Conservation (phyloP, 352 stramenopile genomes). For the Phytophthora aleatoria region DNA sequence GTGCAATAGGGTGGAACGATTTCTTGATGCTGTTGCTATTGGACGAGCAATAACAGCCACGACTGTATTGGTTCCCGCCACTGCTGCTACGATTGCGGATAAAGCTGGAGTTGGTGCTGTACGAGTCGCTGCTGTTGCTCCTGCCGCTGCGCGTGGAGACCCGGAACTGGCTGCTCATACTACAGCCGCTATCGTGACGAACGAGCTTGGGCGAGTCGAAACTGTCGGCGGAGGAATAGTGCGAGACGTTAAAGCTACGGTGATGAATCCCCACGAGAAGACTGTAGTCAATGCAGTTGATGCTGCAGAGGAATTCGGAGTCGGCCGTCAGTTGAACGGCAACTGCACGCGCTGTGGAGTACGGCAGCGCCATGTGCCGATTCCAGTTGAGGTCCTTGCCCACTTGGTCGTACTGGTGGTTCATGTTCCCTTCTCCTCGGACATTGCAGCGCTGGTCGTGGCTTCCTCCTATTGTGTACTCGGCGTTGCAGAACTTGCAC, state of each 20-base stretch:
- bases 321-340: constrained; percentile 82
- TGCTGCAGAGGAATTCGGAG: constrained; percentile 89
- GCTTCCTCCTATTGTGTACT: constrained; percentile 71
- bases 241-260: constrained; percentile 82
- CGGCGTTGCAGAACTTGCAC: constrained; percentile 76
- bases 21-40: constrained; percentile 37
- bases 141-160: constrained; percentile 22
- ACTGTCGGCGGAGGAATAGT: constrained; percentile 63
- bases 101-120: constrained; percentile 32
- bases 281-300: constrained; percentile 97
- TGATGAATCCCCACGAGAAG: constrained; percentile 94
- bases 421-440: constrained; percentile 64
- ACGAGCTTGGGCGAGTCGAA: constrained; percentile 40
- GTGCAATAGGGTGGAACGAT: constrained; percentile 51
- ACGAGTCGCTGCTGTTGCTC: constrained; percentile 34
- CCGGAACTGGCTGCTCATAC: constrained; percentile 22
- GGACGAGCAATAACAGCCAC: constrained; percentile 22
- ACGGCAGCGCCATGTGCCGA: constrained; percentile 74
- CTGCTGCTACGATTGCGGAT: constrained; percentile 40
- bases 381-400: constrained; percentile 89
- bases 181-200: constrained; percentile 32
- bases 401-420: constrained; percentile 81
- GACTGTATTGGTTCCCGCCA: constrained; percentile 18
- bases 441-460: constrained; percentile 76
- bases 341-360: constrained; percentile 55